Conservation (phyloP, 169 alveolate species). For the Babesia bigemina region DNA sequence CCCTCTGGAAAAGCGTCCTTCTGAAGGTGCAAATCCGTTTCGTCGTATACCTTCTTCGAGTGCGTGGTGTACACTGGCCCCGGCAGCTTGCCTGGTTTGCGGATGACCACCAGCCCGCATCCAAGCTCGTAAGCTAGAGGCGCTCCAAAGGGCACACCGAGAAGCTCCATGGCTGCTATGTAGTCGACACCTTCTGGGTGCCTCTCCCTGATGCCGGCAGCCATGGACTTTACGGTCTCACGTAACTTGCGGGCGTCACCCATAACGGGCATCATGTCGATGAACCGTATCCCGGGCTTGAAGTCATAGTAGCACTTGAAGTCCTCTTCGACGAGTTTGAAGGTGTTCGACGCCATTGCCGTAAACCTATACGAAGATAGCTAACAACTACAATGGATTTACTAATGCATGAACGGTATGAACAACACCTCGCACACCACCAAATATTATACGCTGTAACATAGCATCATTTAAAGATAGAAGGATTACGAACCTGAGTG, state of each 20-base stretch:
- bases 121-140: conserved; percentile 3
- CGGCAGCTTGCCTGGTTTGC: conserved; percentile 8
- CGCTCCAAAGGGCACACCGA: conserved; percentile 11
- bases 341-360: neutral
- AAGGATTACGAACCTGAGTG: too few relatives aligned
- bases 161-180: conserved; percentile 5
- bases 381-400: neutral
- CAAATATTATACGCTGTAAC: too few relatives aligned
- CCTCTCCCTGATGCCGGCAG: conserved; percentile 4
- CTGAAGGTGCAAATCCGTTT: neutral
- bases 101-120: neutral
- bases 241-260: neutral
- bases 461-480: too few relatives aligned
- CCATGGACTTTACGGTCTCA: conserved; percentile 3
- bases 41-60: neutral
- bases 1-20: conserved; percentile 4
- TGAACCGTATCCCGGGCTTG: conserved; percentile 6
- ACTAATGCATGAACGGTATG: too few relatives aligned
- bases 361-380: neutral
- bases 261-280: conserved; percentile 8
- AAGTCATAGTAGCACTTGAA: conserved; percentile 5
- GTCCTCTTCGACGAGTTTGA: neutral
- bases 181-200: conserved; percentile 19
- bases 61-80: conserved; percentile 1
- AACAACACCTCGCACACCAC: too few relatives aligned